Base-by-base conservation (phyloP, 495 filamentous ascomycete species). In the Xylaria nigripes region DNA sequence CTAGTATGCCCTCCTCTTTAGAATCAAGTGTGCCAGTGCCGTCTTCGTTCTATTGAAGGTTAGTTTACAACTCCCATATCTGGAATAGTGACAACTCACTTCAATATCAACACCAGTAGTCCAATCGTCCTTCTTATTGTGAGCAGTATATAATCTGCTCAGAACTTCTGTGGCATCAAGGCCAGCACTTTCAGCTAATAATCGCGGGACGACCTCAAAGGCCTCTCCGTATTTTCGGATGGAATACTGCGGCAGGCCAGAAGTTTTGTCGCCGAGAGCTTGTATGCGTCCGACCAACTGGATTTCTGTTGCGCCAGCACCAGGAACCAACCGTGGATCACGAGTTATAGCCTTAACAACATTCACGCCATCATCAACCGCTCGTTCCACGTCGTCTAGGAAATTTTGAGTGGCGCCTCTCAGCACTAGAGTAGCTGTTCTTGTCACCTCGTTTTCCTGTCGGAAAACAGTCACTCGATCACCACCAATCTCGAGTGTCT, bases 391-490 rank as follows among this genome's bases (percentile, higher is more conserved):
- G 56, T 99, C 94, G 61, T 99, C 94, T 40, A 99, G 82, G 68
- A 96, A 88, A 70, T 99, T 97, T 70, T 96, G 90, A 10, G 94
- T 99, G 10, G 94, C 94, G 41, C 94, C 94, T 48, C 94, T 83
- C 55, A 99, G 83, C 42, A 99, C 91, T 32, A 99, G 82, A 4
- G 94, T 99, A 13, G 94, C 87, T 43, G 94, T 99, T 59, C 89
- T 82, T 6, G 94, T 96, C 18, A 81, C 77, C 56, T 96, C 88
- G 65, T 89, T 85, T 72, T 97, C 93, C 77, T 99, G 94, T 58
- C 94, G 78, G 82, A 99, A 99, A 19, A 97, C 92, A 8, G 94
- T 99, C 38, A 99, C 94, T 32, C 94, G 87, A 76, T 99, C 94
- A 64, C 94, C 94, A 52, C 94, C 94, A 68, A 99, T 97, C 72